Percentiles rank a stretch among this genome's conserved stretches.
These are phyloP conservation scores for Magnusiomyces suaveolens DNA, from an alignment of 1,139 yeast genomes.

Conservation along the genomic window DNA sequence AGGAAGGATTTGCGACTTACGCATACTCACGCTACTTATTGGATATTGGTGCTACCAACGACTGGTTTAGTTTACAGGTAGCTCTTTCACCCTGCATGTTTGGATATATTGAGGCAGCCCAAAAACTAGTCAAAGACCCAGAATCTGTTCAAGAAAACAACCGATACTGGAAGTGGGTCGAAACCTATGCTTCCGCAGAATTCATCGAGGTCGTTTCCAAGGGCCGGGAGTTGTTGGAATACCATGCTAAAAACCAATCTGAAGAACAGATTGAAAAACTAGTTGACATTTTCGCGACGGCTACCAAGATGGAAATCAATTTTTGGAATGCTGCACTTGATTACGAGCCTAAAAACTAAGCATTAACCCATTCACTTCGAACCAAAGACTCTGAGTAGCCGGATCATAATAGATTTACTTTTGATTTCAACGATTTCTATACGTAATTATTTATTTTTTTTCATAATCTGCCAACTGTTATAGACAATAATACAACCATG, in stretches of 20 bases:
- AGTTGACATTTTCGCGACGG: constrained; percentile 49
- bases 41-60: constrained; percentile 40
- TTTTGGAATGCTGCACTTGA: constrained; percentile 46
- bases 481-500: too few relatives aligned
- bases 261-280: constrained; percentile 41
- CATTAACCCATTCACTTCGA: too few relatives aligned
- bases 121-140: constrained; percentile 16
- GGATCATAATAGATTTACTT: too few relatives aligned
- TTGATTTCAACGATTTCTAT: too few relatives aligned
- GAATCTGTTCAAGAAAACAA: constrained; percentile 18
- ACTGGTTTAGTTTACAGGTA: constrained; percentile 55
- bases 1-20: constrained; percentile 47
- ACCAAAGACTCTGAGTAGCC: too few relatives aligned
- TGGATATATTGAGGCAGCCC: constrained; percentile 57
- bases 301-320: constrained; percentile 47
- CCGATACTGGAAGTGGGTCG: constrained; percentile 49
- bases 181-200: constrained; percentile 51
- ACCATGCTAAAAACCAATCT: constrained; percentile 32
- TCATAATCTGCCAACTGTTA: too few relatives aligned
- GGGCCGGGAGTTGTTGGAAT: constrained; percentile 45
- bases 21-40: constrained; percentile 53
- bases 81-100: constrained; percentile 71
- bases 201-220: constrained; percentile 42
- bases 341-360: not conserved
- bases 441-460: too few relatives aligned